These are phyloP conservation scores for Ambrosia hybrid DNA, from an alignment of 140 eudicot genomes.

Conservation along the genomic window DNA sequence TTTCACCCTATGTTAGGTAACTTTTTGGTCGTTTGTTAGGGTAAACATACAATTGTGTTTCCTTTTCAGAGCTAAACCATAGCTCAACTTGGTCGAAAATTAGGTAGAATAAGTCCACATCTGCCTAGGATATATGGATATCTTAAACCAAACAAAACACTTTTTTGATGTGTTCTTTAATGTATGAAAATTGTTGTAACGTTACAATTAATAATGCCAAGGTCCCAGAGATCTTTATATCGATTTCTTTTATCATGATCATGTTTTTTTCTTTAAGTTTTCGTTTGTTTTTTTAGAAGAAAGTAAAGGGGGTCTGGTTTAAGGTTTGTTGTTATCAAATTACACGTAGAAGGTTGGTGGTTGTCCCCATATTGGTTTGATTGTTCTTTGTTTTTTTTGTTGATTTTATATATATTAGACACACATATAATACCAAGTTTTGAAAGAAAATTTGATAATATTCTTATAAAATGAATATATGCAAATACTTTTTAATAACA, in stretches of 20 bases:
- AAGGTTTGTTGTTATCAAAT: background rate
- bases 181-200: too few species aligned
- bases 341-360: constrained; percentile 2
- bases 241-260: background rate
- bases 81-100: background rate
- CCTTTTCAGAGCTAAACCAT: background rate
- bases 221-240: background rate
- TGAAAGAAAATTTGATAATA: too few species aligned
- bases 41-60: background rate
- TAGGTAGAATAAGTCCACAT: background rate
- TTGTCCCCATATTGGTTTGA: background rate
- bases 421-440: too few species aligned
- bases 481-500: too few species aligned
- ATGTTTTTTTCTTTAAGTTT: background rate
- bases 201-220: too few species aligned
- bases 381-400: too few species aligned
- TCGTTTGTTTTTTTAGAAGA: background rate
- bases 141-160: too few species aligned
- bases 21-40: background rate
- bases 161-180: too few species aligned
- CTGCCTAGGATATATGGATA: background rate
- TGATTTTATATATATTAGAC: too few species aligned
- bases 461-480: too few species aligned
- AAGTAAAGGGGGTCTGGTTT: background rate
- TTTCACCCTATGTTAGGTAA: background rate